These are phyloP conservation scores for Metrosideros polymorpha DNA, from an alignment of 441 rosid species.

Conservation along the genomic window DNA sequence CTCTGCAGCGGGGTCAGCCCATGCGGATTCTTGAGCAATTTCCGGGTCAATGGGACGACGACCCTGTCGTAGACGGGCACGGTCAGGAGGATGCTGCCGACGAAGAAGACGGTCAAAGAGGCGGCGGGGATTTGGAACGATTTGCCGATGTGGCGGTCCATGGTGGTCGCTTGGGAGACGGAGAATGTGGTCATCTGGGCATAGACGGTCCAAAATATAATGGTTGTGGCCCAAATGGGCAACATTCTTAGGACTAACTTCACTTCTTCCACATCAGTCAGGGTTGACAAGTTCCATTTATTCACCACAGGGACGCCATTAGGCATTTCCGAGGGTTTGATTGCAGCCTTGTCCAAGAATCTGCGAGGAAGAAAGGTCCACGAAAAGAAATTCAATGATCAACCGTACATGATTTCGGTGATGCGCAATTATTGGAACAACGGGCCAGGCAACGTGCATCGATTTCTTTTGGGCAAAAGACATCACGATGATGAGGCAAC, in stretches of 20 bases:
- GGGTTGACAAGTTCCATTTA: slow-evolving; percentile 69
- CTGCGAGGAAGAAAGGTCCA: slow-evolving; percentile 20
- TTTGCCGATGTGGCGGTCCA: slow-evolving; percentile 70
- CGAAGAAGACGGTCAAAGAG: slow-evolving; percentile 63
- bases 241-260: slow-evolving; percentile 76
- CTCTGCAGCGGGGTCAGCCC: slow-evolving; percentile 75
- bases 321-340: slow-evolving; percentile 25
- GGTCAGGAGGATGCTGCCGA: slow-evolving; percentile 67
- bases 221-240: slow-evolving; percentile 88
- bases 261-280: slow-evolving; percentile 88
- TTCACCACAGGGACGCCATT: slow-evolving; percentile 4
- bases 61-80: slow-evolving; percentile 70
- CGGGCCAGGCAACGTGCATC: neutral
- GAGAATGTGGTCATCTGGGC: slow-evolving; percentile 89
- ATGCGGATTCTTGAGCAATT: slow-evolving; percentile 44
- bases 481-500: neutral
- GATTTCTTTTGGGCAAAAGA: neutral
- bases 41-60: slow-evolving; percentile 36
- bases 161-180: slow-evolving; percentile 75
- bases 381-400: neutral
- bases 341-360: slow-evolving; percentile 77
- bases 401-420: neutral
- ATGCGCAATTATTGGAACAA: neutral
- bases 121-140: slow-evolving; percentile 71
- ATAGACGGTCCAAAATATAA: slow-evolving; percentile 84